Evolutionary conservation across 2,329 filamentous ascomycete genomes (phyloP), one percentile per base, ranked within the genome.

Genomic region (Dryadomyces quercus-mongolicae): DNA sequence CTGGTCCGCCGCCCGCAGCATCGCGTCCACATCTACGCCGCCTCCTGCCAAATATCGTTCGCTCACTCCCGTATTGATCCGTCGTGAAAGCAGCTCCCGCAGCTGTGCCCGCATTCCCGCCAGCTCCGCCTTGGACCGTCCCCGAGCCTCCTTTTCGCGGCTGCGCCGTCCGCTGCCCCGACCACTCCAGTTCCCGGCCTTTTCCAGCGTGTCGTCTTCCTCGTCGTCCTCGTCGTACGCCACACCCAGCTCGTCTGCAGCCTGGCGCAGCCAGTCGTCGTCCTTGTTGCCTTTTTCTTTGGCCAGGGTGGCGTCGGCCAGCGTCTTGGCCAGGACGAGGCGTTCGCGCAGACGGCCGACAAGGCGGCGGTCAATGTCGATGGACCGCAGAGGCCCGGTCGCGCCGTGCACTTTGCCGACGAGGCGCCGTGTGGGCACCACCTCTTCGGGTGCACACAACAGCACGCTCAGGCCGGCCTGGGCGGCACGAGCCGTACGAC

Each of bases 161-260:
- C 81, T 76, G 69, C 85, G 86, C 44, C 88, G 73, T 1, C 86
- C 85, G 43, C 80, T 81, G 8, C 89, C 89, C 40, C 88, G 76
- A 0, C 86, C 85, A 50, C 79, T 78, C 63, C 77, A 76, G 53
- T 74, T 76, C 7, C 82, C 80, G 8, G 74, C 76, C 43, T 76
- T 69, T 60, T 86, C 86, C 58, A 95, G 85, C 49, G 93, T 88
- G 50, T 94, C 89, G 40, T 95, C 90, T 57, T 82, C 86, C 64
- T 96, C 90, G 48, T 94, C 89, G 34, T 95, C 90, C 57, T 82
- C 86, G 65, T 97, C 90, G 65, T 95, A 95, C 52, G 96, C 92
- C 0, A 97, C 88, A 1, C 93, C 93, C 0, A 98, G 75, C 59
- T 97, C 92, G 55, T 96, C 90, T 0, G 93, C 93, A 0, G 90